Percentiles rank a stretch among this genome's conserved stretches.
Conservation (phyloP, 2,329 filamentous ascomycete species). For the Venturia effusa region DNA sequence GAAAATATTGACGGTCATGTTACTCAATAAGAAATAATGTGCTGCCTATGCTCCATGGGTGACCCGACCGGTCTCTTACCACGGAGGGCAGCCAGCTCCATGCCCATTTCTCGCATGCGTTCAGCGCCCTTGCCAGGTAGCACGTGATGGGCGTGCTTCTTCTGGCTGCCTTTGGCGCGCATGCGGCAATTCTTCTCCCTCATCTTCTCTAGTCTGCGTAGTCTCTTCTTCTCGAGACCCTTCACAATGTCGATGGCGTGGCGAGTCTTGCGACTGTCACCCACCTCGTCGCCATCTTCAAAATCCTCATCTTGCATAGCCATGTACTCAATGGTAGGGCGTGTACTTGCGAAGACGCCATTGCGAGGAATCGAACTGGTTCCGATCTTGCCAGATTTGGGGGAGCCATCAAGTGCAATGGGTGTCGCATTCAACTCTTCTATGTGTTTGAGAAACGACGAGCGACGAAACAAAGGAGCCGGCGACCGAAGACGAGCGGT, state of each 20-base stretch:
- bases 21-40: slow-evolving; percentile 8
- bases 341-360: slow-evolving; percentile 43
- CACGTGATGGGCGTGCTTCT: slow-evolving; percentile 46
- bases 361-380: slow-evolving; percentile 76
- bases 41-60: slow-evolving; percentile 1
- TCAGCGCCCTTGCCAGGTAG: slow-evolving; percentile 80
- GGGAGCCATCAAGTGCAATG: slow-evolving; percentile 47
- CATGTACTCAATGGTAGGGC: slow-evolving; percentile 30
- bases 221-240: slow-evolving; percentile 86
- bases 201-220: slow-evolving; percentile 86
- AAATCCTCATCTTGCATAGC: slow-evolving; percentile 29
- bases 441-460: slow-evolving; percentile 24
- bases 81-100: slow-evolving; percentile 64
- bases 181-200: slow-evolving; percentile 83
- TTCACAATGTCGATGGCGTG: slow-evolving; percentile 98
- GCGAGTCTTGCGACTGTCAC: slow-evolving; percentile 50
- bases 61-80: neutral
- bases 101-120: slow-evolving; percentile 83
- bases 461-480: slow-evolving; percentile 51
- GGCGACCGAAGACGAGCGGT: slow-evolving; percentile 52
- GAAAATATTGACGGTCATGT: neutral
- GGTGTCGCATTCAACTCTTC: slow-evolving; percentile 25
- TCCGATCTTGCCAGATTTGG: slow-evolving; percentile 48
- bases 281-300: slow-evolving; percentile 29
- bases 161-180: slow-evolving; percentile 52